Conservation (phyloP, 345 rosid genomes). For the Turritis glabra region DNA sequence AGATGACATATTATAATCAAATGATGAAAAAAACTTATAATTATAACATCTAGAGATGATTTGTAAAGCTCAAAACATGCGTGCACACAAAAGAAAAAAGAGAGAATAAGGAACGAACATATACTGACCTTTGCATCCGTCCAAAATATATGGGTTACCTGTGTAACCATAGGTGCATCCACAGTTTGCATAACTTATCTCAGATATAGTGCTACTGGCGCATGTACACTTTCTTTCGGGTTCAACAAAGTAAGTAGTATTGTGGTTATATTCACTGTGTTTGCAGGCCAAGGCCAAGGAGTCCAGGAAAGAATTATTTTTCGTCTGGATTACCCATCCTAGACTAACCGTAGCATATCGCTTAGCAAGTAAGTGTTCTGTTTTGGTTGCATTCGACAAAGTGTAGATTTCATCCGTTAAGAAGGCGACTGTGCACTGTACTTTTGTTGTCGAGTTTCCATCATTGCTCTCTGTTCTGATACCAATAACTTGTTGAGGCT, state of each 20-base stretch:
- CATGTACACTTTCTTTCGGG: constrained; percentile 4
- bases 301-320: neutral
- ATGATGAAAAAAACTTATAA: neutral
- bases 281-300: constrained; percentile 21
- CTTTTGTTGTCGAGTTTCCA: neutral
- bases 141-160: constrained; percentile 36
- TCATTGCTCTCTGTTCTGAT: neutral
- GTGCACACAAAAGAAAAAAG: no score
- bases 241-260: neutral
- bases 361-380: constrained; percentile 5
- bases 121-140: constrained; percentile 37
- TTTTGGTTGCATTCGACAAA: neutral
- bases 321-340: constrained; percentile 37
- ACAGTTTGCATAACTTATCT: constrained; percentile 17
- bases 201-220: neutral
- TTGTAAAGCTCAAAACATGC: no score
- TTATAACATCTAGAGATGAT: no score
- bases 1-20: neutral
- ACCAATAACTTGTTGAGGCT: constrained; percentile 13
- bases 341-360: constrained; percentile 9
- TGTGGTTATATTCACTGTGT: no score
- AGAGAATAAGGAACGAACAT: no score
- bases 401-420: neutral
- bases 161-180: constrained; percentile 31
- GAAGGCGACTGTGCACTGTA: constrained; percentile 23